phyloP scores from a whole-genome alignment of 257 asterid species.

The Marsdenia floribunda region DNA sequence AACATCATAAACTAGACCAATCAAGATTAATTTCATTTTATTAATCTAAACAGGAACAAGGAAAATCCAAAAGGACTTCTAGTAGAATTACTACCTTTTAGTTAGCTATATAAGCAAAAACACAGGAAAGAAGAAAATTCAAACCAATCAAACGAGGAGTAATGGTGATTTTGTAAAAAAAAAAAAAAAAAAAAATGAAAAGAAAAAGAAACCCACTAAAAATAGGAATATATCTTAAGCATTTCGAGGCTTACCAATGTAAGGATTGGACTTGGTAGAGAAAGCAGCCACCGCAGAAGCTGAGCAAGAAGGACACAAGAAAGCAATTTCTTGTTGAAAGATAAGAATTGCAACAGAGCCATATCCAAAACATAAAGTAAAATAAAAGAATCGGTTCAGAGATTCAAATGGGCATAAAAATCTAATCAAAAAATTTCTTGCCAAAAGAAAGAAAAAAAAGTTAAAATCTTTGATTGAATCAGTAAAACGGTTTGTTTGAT shows the following conservation, averaged over 20 bases:
- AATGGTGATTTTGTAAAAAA: background rate
- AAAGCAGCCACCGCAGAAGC: conserved; percentile 19
- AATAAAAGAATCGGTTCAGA: background rate
- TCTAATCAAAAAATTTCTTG: background rate
- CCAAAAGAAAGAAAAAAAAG: background rate
- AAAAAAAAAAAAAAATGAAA: background rate
- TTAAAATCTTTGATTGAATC: background rate
- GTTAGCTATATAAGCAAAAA: background rate
- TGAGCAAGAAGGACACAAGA: background rate
- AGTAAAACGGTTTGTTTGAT: too few species aligned
- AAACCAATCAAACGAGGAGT: background rate
- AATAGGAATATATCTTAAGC: too few species aligned
- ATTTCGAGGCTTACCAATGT: conserved; percentile 29
- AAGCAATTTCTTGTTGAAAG: background rate
- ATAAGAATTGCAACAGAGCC: conserved; percentile 11
- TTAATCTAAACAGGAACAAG: background rate
- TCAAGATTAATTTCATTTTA: background rate
- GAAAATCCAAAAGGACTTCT: background rate
- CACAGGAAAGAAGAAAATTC: background rate
- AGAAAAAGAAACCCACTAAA: too few species aligned
- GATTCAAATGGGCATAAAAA: background rate
- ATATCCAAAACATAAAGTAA: background rate
- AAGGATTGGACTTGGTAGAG: conserved; percentile 28
- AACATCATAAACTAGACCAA: background rate
- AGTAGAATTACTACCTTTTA: background rate